Base-by-base conservation (phyloP, 306 rosid genomes). In the Crotalaria pallida region DNA sequence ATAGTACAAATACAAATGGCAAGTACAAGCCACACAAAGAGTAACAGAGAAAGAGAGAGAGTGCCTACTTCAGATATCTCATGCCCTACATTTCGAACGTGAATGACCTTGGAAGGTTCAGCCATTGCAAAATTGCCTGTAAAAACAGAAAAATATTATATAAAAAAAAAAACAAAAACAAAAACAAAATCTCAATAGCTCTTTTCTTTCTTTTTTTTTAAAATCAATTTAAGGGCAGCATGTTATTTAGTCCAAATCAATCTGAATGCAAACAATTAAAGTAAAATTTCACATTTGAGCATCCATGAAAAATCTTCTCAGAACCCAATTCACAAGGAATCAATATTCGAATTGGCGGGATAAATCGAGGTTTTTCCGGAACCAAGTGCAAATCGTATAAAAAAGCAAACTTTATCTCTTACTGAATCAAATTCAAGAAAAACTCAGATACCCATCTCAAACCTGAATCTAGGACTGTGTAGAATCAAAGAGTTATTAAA, bases 71-170 rank as follows among this genome's bases (percentile, higher is more conserved):
- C 96, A 51, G 98, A 85, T 71, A 90, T 88, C 79, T 94, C 98
- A 69, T 87, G 98, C 10, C 97, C 98, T 60, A 90, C 98, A 71
- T 94, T 94, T 57, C 98, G 92, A 78, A 94, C 96, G 65, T 94
- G 98, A 72, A 94, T 87, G 77, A 94, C 98, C 81, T 94, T 94
- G 10, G 98, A 94, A 73, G 97, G 91, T 69, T 94, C 98, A 52
- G 97, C 72, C 98, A 94, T 94, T 63, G 79, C 74, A 55, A 74
- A 74, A 75, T 50, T 36, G 64, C 84, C 96, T 85, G 79, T 5
- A 77, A 78, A 56, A 31, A 48, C 55, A 58, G 44, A 51, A 59
- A 43, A 4, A 5, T 11, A 10, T 11, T 10, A 2, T 40, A n/a
- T n/a, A n/a, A n/a, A n/a, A n/a, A n/a, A n/a, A n/a, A n/a, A n/a